Conservation (phyloP, 108 stramenopile genomes). For the Nitzschia sp. region DNA sequence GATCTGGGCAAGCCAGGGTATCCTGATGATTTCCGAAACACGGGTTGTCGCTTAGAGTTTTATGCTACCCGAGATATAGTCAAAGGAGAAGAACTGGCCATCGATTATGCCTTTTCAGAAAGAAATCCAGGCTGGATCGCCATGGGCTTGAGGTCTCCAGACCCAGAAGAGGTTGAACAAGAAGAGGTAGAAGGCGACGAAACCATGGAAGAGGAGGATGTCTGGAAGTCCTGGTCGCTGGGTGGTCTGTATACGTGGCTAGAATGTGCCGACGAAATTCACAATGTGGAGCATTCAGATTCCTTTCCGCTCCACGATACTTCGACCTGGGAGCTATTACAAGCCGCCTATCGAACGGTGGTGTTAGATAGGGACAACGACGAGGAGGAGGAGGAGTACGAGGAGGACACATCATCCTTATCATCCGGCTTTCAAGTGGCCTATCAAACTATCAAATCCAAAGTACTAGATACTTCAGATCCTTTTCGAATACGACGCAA, state of each 20-base stretch:
- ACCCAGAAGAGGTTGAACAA: background rate
- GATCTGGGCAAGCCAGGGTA: background rate
- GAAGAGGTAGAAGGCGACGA: background rate
- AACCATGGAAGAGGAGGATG: background rate
- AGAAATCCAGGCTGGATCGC: constrained; percentile 4
- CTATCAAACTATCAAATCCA: background rate
- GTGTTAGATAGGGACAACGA: too few species aligned
- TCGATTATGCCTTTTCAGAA: constrained; percentile 23
- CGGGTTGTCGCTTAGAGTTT: constrained; percentile 10
- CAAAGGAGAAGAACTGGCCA: constrained; percentile 7
- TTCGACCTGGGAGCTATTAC: background rate
- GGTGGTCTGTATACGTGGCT: background rate
- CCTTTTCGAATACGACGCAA: too few species aligned
- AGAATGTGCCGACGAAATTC: background rate
- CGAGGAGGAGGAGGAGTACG: too few species aligned
- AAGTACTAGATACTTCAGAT: background rate
- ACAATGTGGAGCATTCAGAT: too few species aligned
- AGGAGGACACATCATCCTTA: background rate
- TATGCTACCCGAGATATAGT: constrained; percentile 21
- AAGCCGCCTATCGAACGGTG: background rate
- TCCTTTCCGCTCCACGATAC: background rate
- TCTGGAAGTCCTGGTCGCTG: background rate
- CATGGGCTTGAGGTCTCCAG: background rate
- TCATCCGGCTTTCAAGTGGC: background rate
- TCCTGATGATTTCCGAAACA: background rate